A percentile compares a stretch with the other conserved stretches of the same genome.
phyloP scores from a whole-genome alignment of 140 eudicot species.

The Cichorium intybus region DNA sequence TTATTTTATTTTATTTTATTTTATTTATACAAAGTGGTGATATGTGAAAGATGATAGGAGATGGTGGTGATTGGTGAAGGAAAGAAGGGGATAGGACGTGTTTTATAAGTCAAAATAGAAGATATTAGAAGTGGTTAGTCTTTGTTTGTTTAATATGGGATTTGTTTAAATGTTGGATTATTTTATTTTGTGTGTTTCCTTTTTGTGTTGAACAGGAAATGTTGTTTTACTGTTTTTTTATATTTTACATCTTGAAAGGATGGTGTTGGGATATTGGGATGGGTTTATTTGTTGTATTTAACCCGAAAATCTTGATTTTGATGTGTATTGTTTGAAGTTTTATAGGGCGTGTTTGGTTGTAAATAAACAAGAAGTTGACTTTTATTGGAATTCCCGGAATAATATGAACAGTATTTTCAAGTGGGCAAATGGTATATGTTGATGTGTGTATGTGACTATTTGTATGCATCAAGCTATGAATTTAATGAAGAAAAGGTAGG shows the following conservation, averaged over 20 bases:
- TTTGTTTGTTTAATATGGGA: slow-evolving; percentile 29
- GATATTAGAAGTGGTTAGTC: slow-evolving; percentile 31
- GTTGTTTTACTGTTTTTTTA: slow-evolving; percentile 15
- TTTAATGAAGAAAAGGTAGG: too few relatives aligned
- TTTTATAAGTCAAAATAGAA: slow-evolving; percentile 27
- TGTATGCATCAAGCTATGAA: too few relatives aligned
- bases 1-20: neutral
- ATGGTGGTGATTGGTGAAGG: slow-evolving; percentile 7
- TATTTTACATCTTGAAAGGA: neutral
- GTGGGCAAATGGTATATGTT: too few relatives aligned
- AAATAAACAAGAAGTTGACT: too few relatives aligned
- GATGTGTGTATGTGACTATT: too few relatives aligned
- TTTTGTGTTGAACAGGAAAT: slow-evolving; percentile 9
- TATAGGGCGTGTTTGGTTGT: too few relatives aligned
- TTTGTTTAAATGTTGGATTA: slow-evolving; percentile 25
- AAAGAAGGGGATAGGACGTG: slow-evolving; percentile 17
- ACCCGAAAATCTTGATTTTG: neutral
- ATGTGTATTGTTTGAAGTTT: too few relatives aligned
- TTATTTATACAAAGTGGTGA: slow-evolving; percentile 23
- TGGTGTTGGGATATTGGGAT: slow-evolving; percentile 6
- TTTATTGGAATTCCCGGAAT: too few relatives aligned
- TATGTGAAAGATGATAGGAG: slow-evolving; percentile 32
- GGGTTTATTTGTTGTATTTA: neutral
- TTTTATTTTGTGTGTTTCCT: slow-evolving; percentile 27
- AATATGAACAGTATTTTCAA: too few relatives aligned